These are phyloP conservation scores for Ilex aquifolium DNA, from an alignment of 257 asterid genomes.

Conservation along the genomic window DNA sequence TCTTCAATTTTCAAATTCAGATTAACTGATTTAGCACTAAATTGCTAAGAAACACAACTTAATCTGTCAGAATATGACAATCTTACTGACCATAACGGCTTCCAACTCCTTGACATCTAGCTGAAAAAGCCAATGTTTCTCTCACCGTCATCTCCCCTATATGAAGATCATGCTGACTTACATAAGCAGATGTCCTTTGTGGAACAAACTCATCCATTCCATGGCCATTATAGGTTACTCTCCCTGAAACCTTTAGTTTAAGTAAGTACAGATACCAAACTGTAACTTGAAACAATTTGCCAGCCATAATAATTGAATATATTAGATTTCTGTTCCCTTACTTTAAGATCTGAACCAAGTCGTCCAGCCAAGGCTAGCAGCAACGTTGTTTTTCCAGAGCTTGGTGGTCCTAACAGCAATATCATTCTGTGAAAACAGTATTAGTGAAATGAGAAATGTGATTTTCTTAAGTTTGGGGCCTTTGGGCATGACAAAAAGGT, in stretches of 20 bases:
- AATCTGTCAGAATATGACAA: background rate
- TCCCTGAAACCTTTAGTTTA: slow-evolving; percentile 52
- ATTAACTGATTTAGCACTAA: background rate
- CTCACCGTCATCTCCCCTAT: slow-evolving; percentile 84
- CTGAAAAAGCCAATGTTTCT: slow-evolving; percentile 87
- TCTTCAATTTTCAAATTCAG: slow-evolving; percentile 32
- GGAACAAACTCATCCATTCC: slow-evolving; percentile 76
- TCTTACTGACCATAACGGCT: slow-evolving; percentile 52
- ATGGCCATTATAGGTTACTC: slow-evolving; percentile 73
- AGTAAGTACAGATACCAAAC: background rate
- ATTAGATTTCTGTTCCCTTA: slow-evolving; percentile 18
- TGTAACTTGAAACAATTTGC: too few relatives aligned
- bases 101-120: slow-evolving; percentile 94
- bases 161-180: slow-evolving; percentile 84
- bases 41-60: too few relatives aligned
- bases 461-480: background rate
- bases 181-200: slow-evolving; percentile 80
- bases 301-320: too few relatives aligned
- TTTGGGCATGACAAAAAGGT: too few relatives aligned
- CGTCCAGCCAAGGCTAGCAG: slow-evolving; percentile 84
- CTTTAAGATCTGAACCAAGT: slow-evolving; percentile 59
- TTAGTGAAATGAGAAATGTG: background rate
- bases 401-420: slow-evolving; percentile 57
- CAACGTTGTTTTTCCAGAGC: slow-evolving; percentile 41
- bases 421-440: slow-evolving; percentile 46